Base-by-base conservation (phyloP, 495 filamentous ascomycete species). In the Tuber microsphaerosporum region DNA sequence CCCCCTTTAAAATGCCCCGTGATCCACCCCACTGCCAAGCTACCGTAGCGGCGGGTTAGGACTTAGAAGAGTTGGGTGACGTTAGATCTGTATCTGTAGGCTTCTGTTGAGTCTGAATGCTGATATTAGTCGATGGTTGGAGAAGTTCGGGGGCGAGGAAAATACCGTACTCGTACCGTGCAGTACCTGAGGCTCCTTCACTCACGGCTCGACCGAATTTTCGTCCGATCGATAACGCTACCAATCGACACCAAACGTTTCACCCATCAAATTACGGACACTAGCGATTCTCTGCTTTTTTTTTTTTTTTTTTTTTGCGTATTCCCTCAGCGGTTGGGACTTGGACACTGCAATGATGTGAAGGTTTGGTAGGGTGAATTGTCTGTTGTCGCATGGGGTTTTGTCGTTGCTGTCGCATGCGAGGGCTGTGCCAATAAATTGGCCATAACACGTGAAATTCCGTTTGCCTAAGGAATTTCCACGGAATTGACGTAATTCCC, bases 91-190 rank as follows among this genome's bases (percentile, higher is more conserved):
- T 61, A 16, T 31, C n/a, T 31, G 51, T 31, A 61, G n/a, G 51
- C 26, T 61, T 61, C n/a, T 12, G 51, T 31, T 31, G 9, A 6
- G 51, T 61, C n/a, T 16, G 51, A 10, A 16, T 16, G 12, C n/a
- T 61, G 51, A 31, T 1, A 14, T 31, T 31, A 56, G 51, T 56
- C 51, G 51, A 4, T 16, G 2, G n/a, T 61, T 61, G 10, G 51
- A 61, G 16, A 31, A 14, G n/a, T 61, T 61, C 12, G n/a, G 51
- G 31, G 51, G 51, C 51, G 10, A 31, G 51, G 31, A 61, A 61
- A 61, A 61, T 20, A 51, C 37, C 26, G 65, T 74, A 20, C 73
- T 72, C 17, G 71, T n/a, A n/a, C 48, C 17, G 71, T n/a, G 12
- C 48, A 51, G 22, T n/a, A 31, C 68, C 51, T 37, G 20, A 73